These are phyloP conservation scores for Aspergillus phoenicis DNA, from an alignment of 2,329 filamentous ascomycete species.

Conservation along the genomic window DNA sequence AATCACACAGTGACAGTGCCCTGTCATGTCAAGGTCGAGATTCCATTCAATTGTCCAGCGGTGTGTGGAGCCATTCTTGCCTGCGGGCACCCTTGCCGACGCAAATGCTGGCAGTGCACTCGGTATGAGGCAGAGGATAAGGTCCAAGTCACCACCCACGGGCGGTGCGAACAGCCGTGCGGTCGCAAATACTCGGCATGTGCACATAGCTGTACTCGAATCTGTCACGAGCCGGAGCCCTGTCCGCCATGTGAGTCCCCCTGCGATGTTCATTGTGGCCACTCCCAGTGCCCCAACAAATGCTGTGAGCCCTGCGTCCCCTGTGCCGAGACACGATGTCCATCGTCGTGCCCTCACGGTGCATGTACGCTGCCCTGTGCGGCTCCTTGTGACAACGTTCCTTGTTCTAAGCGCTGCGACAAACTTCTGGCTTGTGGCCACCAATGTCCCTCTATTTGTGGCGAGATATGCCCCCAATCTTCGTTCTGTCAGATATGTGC, in stretches of 20 bases:
- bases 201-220: constrained; percentile 54
- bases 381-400: constrained; percentile 67
- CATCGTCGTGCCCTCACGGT: constrained; percentile 59
- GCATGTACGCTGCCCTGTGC: constrained; percentile 61
- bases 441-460: constrained; percentile 66
- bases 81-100: constrained; percentile 63
- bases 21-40: constrained; percentile 54
- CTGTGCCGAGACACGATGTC: constrained; percentile 59
- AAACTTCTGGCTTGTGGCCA: constrained; percentile 61
- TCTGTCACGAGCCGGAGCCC: constrained; percentile 54
- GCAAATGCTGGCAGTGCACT: constrained; percentile 53
- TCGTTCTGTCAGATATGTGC: constrained; percentile 61
- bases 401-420: constrained; percentile 64
- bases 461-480: constrained; percentile 60
- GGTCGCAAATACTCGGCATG: constrained; percentile 57
- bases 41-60: constrained; percentile 51
- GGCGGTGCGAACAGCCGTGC: constrained; percentile 47
- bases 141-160: constrained; percentile 45
- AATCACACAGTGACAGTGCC: constrained; percentile 53
- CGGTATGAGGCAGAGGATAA: constrained; percentile 35
- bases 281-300: constrained; percentile 57
- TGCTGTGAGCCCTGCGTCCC: constrained; percentile 65
- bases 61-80: constrained; percentile 50
- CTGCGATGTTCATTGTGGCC: constrained; percentile 61
- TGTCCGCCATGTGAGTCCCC: constrained; percentile 35